These are phyloP conservation scores for Digitaria exilis DNA, from an alignment of 202 grass and related monocot species.

Conservation along the genomic window DNA sequence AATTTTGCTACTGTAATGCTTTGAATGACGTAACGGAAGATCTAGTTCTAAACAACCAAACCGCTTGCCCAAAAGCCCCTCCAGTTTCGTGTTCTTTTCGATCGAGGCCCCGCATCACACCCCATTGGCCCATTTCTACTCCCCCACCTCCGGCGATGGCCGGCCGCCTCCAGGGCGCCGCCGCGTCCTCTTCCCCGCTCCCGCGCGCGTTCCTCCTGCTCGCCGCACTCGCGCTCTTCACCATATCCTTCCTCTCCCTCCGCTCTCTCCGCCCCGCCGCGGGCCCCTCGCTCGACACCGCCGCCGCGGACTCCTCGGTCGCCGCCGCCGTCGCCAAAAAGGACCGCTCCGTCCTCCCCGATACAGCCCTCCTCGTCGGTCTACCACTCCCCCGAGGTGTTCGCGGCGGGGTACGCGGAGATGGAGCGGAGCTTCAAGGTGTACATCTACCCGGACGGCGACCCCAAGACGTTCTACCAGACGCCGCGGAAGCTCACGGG, in stretches of 20 bases:
- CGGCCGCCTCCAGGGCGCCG: constrained; percentile 42
- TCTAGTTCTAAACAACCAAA: background rate
- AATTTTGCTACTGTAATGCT: too few species aligned
- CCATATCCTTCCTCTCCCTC: constrained; percentile 52
- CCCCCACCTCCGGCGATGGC: constrained; percentile 47
- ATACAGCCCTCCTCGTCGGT: constrained; percentile 31
- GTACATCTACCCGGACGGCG: constrained; percentile 88
- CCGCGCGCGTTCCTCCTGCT: constrained; percentile 43
- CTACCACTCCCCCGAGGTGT: constrained; percentile 48
- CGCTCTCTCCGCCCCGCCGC: constrained; percentile 45
- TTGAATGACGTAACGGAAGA: too few species aligned
- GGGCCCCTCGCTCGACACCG: constrained; percentile 18
- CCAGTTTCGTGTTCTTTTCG: background rate
- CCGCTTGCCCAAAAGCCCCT: constrained; percentile 21
- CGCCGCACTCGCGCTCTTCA: constrained; percentile 41
- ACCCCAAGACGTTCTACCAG: constrained; percentile 84
- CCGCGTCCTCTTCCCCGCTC: constrained; percentile 10
- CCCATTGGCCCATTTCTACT: background rate
- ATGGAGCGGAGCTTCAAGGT: constrained; percentile 95
- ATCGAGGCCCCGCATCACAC: constrained; percentile 39
- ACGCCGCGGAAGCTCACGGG: constrained; percentile 72
- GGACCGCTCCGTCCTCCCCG: background rate
- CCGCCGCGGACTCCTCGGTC: background rate
- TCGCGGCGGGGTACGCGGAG: constrained; percentile 64
- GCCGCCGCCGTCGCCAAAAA: background rate